Evolutionary conservation across 225 moss, liverwort and hornwort species (phyloP), one percentile per base, ranked within the genome.

Genomic region (Pleurozium schreberi): DNA sequence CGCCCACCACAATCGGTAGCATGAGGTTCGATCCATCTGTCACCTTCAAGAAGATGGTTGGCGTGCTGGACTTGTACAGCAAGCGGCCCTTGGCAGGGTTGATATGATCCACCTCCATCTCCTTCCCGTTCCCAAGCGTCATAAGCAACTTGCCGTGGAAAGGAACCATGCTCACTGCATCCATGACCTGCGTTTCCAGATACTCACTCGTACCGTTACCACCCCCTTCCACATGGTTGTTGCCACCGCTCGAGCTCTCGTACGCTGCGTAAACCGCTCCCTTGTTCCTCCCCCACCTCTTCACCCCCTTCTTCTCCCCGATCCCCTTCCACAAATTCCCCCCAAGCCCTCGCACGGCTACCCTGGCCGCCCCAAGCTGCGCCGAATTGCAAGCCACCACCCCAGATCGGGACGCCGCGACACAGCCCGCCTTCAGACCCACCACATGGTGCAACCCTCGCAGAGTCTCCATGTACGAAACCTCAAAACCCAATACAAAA

Each of bases 1-100:
- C 97, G 80, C 98, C 97, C 34, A 98, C 98, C 88, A 98, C 97
- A 80, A 98, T 98, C 60, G 98, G 98, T 36, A 98, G 94, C 96
- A 98, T 96, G 15, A 98, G 92, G 74, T 96, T 95, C 50, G 95
- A 93, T 64, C 95, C 95, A n/a, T 95, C 92, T 17, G 94, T 93
- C 68, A 98, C 95, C 88, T 97, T 98, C 89, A 98, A 85, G 81
- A 98, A 98, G 79, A 98, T 98, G 18, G 98, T 97, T 34, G 98
- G 98, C 70, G 97, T 98, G 90, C 95, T 96, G 74, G 96, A 92
- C 84, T 96, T 98, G 58, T 97, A 97, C 55, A 98, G 93, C 85
- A 98, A 89, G 20, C 95, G 94, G 78, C 98, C 98, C 90, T 96
- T 97, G 59, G 93, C 95, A 34, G 97, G 97, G 83, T 98, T 97